phyloP scores from a whole-genome alignment of 495 filamentous ascomycete genomes.

The Articulospora tetracladia region DNA sequence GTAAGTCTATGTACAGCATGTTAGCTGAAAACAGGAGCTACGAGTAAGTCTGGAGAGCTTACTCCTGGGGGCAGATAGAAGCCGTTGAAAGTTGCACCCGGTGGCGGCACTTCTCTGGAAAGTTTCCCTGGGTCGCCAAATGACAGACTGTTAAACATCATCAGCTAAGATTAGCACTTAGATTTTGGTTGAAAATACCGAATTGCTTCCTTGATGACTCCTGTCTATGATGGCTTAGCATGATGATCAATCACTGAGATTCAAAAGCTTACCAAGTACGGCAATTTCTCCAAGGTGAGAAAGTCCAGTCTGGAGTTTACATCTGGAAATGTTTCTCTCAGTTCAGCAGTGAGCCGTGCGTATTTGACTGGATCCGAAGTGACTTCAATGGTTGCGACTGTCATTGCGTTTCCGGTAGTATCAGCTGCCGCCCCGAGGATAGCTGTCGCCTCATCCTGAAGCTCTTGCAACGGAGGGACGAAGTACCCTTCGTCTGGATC shows the following conservation, averaged over 20 bases:
- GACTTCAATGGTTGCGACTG: constrained; percentile 33
- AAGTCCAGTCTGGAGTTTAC: constrained; percentile 9
- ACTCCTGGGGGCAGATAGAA: constrained; percentile 17
- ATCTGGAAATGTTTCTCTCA: constrained; percentile 32
- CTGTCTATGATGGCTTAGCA: background rate
- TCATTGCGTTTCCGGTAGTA: constrained; percentile 37
- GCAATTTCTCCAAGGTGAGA: constrained; percentile 28
- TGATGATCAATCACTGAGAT: background rate
- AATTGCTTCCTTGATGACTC: constrained; percentile 16
- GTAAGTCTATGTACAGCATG: background rate
- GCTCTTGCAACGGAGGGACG: constrained; percentile 20
- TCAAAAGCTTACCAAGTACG: constrained; percentile 11
- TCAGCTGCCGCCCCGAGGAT: constrained; percentile 33
- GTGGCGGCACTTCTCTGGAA: constrained; percentile 15
- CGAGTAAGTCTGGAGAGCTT: background rate
- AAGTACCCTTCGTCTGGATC: background rate
- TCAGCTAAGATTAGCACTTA: background rate
- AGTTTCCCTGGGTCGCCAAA: constrained; percentile 20
- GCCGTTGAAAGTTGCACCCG: constrained; percentile 18
- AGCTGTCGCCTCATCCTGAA: constrained; percentile 32
- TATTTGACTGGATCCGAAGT: constrained; percentile 28
- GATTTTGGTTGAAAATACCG: background rate
- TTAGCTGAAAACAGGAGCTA: too few species aligned
- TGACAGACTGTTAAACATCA: constrained; percentile 11
- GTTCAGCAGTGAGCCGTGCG: constrained; percentile 25